These are phyloP conservation scores for Poa pratensis DNA, from an alignment of 176 grass and related monocot genomes.

Conservation along the genomic window DNA sequence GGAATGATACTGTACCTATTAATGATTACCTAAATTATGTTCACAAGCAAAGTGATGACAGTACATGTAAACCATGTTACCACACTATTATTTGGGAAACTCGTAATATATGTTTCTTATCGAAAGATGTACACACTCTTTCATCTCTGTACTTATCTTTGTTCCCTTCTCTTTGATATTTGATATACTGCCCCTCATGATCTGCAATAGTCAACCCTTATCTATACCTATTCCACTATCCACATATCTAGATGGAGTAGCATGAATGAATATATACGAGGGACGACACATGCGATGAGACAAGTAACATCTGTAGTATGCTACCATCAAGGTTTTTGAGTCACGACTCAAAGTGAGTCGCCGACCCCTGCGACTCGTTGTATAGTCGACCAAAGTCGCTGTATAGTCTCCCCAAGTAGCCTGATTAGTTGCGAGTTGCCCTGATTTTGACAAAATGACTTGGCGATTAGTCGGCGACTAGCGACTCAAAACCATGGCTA, in stretches of 20 bases:
- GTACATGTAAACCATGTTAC: not conserved
- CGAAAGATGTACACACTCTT: not conserved
- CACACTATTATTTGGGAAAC: not conserved
- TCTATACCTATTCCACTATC: conserved; percentile 4
- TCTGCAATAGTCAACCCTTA: not conserved
- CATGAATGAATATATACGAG: not conserved
- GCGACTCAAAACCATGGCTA: not conserved
- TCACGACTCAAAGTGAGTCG: too few relatives aligned
- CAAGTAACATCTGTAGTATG: not conserved
- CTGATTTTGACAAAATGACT: too few relatives aligned
- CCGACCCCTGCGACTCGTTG: too few relatives aligned
- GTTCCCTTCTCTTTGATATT: not conserved
- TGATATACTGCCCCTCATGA: not conserved
- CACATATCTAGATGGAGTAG: not conserved
- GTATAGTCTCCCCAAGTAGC: too few relatives aligned
- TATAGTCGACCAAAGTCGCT: too few relatives aligned
- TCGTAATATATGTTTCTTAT: not conserved
- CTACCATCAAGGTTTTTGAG: not conserved
- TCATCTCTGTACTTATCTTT: not conserved
- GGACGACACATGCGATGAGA: not conserved
- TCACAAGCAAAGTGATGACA: not conserved
- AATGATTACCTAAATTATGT: conserved; percentile 16
- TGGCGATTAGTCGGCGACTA: too few relatives aligned
- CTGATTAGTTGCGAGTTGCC: too few relatives aligned
- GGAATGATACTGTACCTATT: not conserved